Percentiles rank a stretch among this genome's conserved stretches.
Conservation (phyloP, 2,329 filamentous ascomycete species). For the Beauveria scarabaeidicola region DNA sequence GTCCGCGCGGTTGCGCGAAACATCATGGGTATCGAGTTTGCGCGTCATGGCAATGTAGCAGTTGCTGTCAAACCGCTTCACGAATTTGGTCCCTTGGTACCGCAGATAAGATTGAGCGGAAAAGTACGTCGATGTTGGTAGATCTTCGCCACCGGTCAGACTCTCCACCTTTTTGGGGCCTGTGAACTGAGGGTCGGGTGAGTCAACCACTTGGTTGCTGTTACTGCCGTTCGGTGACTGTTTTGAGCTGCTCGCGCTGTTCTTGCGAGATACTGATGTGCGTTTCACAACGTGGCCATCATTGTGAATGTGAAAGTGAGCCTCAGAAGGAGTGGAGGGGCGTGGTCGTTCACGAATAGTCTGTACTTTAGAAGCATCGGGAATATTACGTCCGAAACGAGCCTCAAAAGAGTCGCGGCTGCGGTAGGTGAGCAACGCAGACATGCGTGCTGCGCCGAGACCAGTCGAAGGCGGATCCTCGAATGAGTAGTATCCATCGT, state of each 20-base stretch:
- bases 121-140: slow-evolving; percentile 74
- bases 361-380: slow-evolving; percentile 74
- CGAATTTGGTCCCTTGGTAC: slow-evolving; percentile 94
- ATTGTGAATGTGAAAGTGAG: slow-evolving; percentile 75
- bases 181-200: slow-evolving; percentile 58
- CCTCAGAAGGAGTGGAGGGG: slow-evolving; percentile 55
- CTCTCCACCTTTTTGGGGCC: slow-evolving; percentile 45
- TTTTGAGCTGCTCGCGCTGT: slow-evolving; percentile 26
- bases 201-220: slow-evolving; percentile 18
- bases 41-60: slow-evolving; percentile 98
- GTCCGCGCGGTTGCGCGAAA: slow-evolving; percentile 66
- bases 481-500: slow-evolving; percentile 89
- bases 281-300: slow-evolving; percentile 64
- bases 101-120: slow-evolving; percentile 95
- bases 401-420: slow-evolving; percentile 96
- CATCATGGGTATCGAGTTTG: slow-evolving; percentile 94
- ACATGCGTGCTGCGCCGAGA: slow-evolving; percentile 91
- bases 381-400: slow-evolving; percentile 86
- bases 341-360: slow-evolving; percentile 65
- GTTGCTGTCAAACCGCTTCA: slow-evolving; percentile 94
- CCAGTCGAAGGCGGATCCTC: slow-evolving; percentile 79
- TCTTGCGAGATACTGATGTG: slow-evolving; percentile 38
- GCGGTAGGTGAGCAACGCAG: slow-evolving; percentile 87
- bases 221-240: slow-evolving; percentile 21
- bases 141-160: slow-evolving; percentile 41